Evolutionary conservation across 2,329 filamentous ascomycete genomes (phyloP), one percentile per base, ranked within the genome.

Genomic region (Aspergillus fumigatus): DNA sequence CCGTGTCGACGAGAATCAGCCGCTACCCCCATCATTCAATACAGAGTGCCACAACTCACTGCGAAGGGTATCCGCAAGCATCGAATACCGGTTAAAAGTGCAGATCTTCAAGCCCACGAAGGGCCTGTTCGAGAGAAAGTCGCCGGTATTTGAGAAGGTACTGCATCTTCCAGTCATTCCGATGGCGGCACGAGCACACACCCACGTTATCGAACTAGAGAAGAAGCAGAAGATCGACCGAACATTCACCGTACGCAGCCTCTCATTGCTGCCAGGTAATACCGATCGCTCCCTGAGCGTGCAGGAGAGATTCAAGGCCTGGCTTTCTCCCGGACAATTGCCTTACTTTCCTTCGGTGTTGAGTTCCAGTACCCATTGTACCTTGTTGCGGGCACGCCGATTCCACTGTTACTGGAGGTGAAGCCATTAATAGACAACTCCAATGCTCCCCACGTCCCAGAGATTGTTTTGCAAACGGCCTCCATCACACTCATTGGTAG

Each of bases 331-430:
- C 1, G 35, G 48, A 17, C 61, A 56, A n/a, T 40, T 61, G 7
- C 57, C 61, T n/a, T 48, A 50, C 9, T 62, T 48, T 57, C 55
- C 41, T 62, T 63, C 27, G 53, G 48, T 3, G 58, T 53, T 1
- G 47, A 48, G 1, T 57, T 63, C 10, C 19, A 25, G 11, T 63
- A 62, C 48, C 53, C 58, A 5, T 57, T 48, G 0, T 27, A 53
- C 1, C 49, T 63, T 21, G 10, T 53, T 8, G 51, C 58, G 40
- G 53, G 51, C 3, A 21, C 27, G 19, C 56, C 61, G 17, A 17
- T 61, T 4, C n/a, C 29, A n/a, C 54, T 57, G 32, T 23, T 54
- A 3, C 40, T 58, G 14, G 41, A 50, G 11, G 48, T 59, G 9
- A 23, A 11, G 3, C 55, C 58, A 2, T 50, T 58, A 10, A 51